Evolutionary conservation across 2,329 filamentous ascomycete species (phyloP), one percentile per base, ranked within the genome.

Genomic region (Colletotrichum truncatum): DNA sequence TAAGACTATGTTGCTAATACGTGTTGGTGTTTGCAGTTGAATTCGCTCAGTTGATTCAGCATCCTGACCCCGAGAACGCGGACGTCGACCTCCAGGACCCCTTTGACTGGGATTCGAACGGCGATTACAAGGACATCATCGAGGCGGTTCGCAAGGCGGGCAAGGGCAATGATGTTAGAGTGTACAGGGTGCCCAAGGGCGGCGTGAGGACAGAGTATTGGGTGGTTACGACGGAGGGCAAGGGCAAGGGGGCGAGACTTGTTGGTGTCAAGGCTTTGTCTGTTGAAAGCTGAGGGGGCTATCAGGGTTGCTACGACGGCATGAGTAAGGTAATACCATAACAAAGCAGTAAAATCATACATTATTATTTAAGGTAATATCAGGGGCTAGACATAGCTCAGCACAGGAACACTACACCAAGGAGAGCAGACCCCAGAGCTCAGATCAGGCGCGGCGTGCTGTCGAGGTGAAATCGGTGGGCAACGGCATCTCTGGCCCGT

Each of bases 181-280:
- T 97, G 21, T 97, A 96, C 73, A 83, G 87, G 56, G 88, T 97
- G 8, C 80, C 84, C 64, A 82, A 87, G 71, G 88, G 86, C 45
- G 81, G 82, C 11, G 87, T 89, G 25, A 85, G 91, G 74, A 84
- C 85, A 12, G 92, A 97, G 79, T 97, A 97, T 77, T 97, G 90
- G 85, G 81, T 97, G 64, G 81, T 97, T 48, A 88, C 87, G 21
- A 75, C 91, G 70, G 84, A 90, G 72, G 79, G 79, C 48, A 82
- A 87, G 69, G 82, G 78, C 14, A 80, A 85, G 53, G 85, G 84
- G 11, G 85, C 83, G 16, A 86, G 84, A 78, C 73, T 97, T 65
- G 88, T 97, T 7, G 94, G 94, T 12, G 84, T 91, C 60, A 95
- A 93, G 84, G 92, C 91, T 10, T 80, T 93, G 78, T 88, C 91